These are phyloP conservation scores for Leccinum fallax DNA, from an alignment of 1,284 basidiomycete species.

Conservation along the genomic window DNA sequence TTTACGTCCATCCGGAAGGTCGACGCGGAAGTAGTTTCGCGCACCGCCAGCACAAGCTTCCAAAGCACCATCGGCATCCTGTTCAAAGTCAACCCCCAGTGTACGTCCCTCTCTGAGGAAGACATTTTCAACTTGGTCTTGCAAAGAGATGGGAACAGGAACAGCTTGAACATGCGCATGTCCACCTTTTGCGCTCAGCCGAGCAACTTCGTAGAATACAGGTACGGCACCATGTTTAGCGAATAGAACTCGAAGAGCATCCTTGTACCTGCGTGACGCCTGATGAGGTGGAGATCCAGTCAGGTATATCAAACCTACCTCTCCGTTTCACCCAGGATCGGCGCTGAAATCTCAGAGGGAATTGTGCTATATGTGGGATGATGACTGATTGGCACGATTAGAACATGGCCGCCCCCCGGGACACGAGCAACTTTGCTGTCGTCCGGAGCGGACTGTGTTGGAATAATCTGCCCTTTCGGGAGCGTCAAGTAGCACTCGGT, in stretches of 20 bases:
- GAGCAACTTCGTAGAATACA: constrained; percentile 88
- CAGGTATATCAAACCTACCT: constrained; percentile 40
- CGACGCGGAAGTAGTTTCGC: constrained; percentile 86
- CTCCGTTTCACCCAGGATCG: constrained; percentile 81
- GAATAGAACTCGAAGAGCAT: constrained; percentile 72
- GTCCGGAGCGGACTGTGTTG: constrained; percentile 62
- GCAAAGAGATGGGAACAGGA: constrained; percentile 70
- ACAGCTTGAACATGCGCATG: constrained; percentile 92
- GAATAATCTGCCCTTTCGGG: constrained; percentile 90
- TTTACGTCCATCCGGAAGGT: constrained; percentile 83
- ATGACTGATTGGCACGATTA: constrained; percentile 83
- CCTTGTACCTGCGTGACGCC: constrained; percentile 67
- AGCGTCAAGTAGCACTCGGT: constrained; percentile 90
- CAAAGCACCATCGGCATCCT: constrained; percentile 66
- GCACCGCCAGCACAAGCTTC: constrained; percentile 52
- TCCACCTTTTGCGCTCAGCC: constrained; percentile 83
- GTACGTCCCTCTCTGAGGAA: constrained; percentile 71
- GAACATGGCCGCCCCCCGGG: constrained; percentile 91
- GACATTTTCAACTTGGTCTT: constrained; percentile 64
- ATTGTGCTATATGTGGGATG: constrained; percentile 67
- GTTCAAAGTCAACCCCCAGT: constrained; percentile 67
- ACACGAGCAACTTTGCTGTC: constrained; percentile 50
- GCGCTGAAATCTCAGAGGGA: constrained; percentile 71
- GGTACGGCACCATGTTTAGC: constrained; percentile 68
- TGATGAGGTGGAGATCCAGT: constrained; percentile 1